phyloP scores from a whole-genome alignment of 148 eudicot species.

The Euryodendron excelsum region DNA sequence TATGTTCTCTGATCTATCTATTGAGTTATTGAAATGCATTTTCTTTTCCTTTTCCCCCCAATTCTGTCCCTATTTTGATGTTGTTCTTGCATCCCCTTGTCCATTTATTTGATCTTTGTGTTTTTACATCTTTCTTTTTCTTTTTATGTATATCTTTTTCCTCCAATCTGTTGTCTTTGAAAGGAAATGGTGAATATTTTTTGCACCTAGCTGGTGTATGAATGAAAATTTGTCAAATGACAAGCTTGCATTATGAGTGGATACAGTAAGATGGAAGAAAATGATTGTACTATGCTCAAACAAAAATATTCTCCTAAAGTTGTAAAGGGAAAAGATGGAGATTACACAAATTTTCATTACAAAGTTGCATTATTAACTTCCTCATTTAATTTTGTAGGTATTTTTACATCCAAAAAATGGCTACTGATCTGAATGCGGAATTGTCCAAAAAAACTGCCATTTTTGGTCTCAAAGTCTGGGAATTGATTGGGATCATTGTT shows the following conservation, averaged over 20 bases:
- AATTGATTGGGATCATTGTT: constrained; percentile 50
- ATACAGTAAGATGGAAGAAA: neutral
- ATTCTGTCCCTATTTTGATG: neutral
- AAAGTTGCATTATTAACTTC: neutral
- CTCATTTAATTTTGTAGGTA: constrained; percentile 24
- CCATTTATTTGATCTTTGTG: neutral
- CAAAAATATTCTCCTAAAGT: neutral
- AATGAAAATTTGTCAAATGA: neutral
- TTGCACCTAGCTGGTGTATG: neutral
- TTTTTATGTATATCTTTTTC: neutral
- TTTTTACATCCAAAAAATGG: constrained; percentile 35
- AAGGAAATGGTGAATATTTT: neutral
- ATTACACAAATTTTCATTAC: neutral
- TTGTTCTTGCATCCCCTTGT: neutral
- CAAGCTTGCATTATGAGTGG: neutral
- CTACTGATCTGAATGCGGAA: constrained; percentile 37
- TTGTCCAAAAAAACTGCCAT: constrained; percentile 37
- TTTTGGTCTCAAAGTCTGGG: constrained; percentile 61
- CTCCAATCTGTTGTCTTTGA: constrained; percentile 2
- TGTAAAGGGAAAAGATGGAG: neutral
- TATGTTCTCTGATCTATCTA: constrained; percentile 2
- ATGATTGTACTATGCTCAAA: neutral
- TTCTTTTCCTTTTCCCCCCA: neutral
- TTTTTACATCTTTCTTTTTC: neutral
- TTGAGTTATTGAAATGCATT: neutral